Evolutionary conservation across 306 rosid species (phyloP), one percentile per base, ranked within the genome.

Genomic region (Bauhinia variegata): DNA sequence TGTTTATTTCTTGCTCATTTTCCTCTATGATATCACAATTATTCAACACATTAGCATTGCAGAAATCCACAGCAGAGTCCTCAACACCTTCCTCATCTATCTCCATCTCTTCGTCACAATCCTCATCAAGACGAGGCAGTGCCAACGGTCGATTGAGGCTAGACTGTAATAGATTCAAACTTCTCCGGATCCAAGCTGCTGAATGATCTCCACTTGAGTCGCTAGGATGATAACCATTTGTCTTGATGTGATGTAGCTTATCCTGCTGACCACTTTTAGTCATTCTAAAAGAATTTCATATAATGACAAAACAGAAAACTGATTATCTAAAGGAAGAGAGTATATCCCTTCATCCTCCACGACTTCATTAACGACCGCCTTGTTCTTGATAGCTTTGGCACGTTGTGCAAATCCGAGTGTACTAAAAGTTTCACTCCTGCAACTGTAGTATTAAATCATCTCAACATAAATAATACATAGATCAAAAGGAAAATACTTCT

Each of bases 351-450:
- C 87, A 41, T 91, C 95, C 65, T 95, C 81, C 87, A 74, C 79
- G 52, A 91, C 97, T 95, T 95, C 99, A 77, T 95, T 95, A 56
- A 95, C 92, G 71, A 91, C 80, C 30, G 99, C 99, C 86, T 95
- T 95, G 85, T 95, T 95, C 89, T 88, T 88, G 81, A 95, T 88
- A 66, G 92, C 83, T 86, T 95, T 95, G 36, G 97, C 97, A 64
- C 92, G 95, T 60, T 95, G 97, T 38, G 99, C 99, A 85, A 95
- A 95, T 75, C 99, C 86, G 78, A 95, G 80, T 14, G 99, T 95
- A 68, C 99, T 91, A 76, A 91, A 85, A 65, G 96, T 95, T 78
- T 95, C 99, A 85, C 89, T 91, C 85, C 81, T 88, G 63, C 96
- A 91, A 78, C 99, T 95, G 91, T 86, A 73, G 62, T 19, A 72